Conservation (phyloP, 305 asterid species). For the Striga hermonthica region DNA sequence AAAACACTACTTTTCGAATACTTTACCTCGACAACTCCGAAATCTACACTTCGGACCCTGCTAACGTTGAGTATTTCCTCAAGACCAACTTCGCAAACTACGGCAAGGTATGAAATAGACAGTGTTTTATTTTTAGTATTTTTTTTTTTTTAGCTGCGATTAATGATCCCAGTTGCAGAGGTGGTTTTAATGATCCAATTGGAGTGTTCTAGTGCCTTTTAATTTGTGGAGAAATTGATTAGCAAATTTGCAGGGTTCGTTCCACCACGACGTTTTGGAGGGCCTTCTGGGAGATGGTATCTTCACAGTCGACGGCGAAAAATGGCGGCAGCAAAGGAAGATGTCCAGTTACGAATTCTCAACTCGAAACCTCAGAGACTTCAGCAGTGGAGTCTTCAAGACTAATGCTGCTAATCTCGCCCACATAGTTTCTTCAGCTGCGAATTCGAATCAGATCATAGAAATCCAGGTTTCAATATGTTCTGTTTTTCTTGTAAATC, state of each 20-base stretch:
- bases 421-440: constrained; percentile 33
- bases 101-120: constrained; percentile 45
- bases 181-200: no score
- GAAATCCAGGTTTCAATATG: constrained; percentile 42
- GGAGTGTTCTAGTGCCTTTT: no score
- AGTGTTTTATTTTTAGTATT: not conserved
- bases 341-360: constrained; percentile 55
- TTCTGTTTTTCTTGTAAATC: no score
- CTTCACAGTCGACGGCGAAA: constrained; percentile 55
- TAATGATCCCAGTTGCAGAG: no score
- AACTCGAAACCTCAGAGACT: constrained; percentile 48
- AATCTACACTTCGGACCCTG: constrained; percentile 64
- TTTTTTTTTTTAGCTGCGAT: not conserved
- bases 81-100: constrained; percentile 62
- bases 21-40: constrained; percentile 41
- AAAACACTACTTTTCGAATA: constrained; percentile 51
- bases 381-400: constrained; percentile 54
- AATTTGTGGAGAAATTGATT: no score
- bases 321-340: constrained; percentile 46
- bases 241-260: constrained; percentile 44
- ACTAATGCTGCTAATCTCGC: constrained; percentile 47
- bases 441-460: constrained; percentile 30
- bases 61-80: constrained; percentile 60
- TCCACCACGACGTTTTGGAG: constrained; percentile 46
- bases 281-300: constrained; percentile 58